phyloP scores from a whole-genome alignment of 306 rosid species.

The Lathyrus tuberosus region DNA sequence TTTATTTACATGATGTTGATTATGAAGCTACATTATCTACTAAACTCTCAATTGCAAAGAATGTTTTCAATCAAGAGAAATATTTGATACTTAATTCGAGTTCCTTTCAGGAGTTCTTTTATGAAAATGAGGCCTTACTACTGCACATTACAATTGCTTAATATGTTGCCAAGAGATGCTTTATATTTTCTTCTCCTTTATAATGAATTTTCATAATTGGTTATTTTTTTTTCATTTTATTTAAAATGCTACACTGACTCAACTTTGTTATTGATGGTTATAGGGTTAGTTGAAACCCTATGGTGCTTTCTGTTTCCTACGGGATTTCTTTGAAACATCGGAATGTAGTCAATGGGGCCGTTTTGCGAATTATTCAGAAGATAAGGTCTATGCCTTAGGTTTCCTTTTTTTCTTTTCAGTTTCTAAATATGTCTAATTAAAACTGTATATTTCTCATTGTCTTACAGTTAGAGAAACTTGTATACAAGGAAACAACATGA shows the following conservation, averaged over 20 bases:
- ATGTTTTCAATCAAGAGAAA: conserved; percentile 72
- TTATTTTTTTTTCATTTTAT: conserved; percentile 23
- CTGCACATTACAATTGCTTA: conserved; percentile 24
- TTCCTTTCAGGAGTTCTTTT: conserved; percentile 69
- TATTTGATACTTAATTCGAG: conserved; percentile 67
- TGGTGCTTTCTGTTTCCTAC: conserved; percentile 88
- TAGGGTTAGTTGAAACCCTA: conserved; percentile 97
- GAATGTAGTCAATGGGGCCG: conserved; percentile 95
- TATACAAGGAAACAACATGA: conserved; percentile 78
- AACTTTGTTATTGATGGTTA: conserved; percentile 43
- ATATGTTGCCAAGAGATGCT: conserved; percentile 26
- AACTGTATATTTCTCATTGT: conserved; percentile 34
- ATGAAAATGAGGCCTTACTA: conserved; percentile 76
- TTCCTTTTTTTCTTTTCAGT: not conserved
- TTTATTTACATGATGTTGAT: conserved; percentile 72
- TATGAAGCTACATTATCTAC: conserved; percentile 83
- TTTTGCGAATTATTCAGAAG: conserved; percentile 69
- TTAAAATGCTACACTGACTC: conserved; percentile 30
- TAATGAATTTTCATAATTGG: conserved; percentile 21
- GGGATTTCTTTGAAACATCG: conserved; percentile 95
- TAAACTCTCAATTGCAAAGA: conserved; percentile 86
- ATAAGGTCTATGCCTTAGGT: conserved; percentile 56
- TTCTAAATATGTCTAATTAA: conserved; percentile 9
- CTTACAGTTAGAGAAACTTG: conserved; percentile 85
- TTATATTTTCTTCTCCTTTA: conserved; percentile 9